phyloP scores from a whole-genome alignment of 225 moss, liverwort and hornwort genomes.

The Takakia lepidozioides region DNA sequence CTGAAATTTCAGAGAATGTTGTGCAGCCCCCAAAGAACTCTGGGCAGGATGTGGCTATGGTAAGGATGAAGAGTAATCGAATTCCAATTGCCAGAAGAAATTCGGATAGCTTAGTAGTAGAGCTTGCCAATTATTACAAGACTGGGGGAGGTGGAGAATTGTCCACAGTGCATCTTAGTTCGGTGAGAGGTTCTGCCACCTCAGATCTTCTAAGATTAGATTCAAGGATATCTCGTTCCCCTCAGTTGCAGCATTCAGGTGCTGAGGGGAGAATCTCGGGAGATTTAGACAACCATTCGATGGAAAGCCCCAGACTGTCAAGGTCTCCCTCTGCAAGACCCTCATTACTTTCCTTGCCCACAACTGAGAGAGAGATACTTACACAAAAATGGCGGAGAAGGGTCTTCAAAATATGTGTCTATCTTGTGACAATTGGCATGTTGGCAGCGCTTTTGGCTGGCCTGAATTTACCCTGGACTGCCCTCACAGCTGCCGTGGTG shows the following conservation, averaged over 20 bases:
- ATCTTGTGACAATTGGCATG: slow-evolving; percentile 71
- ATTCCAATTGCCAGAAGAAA: neutral
- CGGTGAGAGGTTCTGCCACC: neutral
- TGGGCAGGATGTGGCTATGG: no score
- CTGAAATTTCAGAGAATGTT: neutral
- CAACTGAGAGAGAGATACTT: neutral
- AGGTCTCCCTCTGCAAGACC: no score
- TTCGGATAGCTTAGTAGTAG: slow-evolving; percentile 1
- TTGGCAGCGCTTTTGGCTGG: slow-evolving; percentile 77
- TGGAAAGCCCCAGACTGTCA: no score
- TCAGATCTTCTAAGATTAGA: slow-evolving; percentile 1
- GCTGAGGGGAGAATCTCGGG: no score
- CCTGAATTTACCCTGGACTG: slow-evolving; percentile 70
- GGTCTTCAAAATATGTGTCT: slow-evolving; percentile 46
- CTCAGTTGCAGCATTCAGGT: no score
- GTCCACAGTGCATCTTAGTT: neutral
- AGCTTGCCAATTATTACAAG: slow-evolving; percentile 1
- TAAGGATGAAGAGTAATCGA: no score
- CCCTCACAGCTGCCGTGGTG: slow-evolving; percentile 64
- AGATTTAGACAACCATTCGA: no score
- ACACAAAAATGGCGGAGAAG: neutral
- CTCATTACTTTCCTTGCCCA: no score
- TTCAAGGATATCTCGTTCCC: neutral
- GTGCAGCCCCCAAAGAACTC: no score
- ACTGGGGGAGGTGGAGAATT: slow-evolving; percentile 2